Percentiles rank a stretch among this genome's conserved stretches.
phyloP scores from a whole-genome alignment of 164 flowering plant species.

The Piper betle region DNA sequence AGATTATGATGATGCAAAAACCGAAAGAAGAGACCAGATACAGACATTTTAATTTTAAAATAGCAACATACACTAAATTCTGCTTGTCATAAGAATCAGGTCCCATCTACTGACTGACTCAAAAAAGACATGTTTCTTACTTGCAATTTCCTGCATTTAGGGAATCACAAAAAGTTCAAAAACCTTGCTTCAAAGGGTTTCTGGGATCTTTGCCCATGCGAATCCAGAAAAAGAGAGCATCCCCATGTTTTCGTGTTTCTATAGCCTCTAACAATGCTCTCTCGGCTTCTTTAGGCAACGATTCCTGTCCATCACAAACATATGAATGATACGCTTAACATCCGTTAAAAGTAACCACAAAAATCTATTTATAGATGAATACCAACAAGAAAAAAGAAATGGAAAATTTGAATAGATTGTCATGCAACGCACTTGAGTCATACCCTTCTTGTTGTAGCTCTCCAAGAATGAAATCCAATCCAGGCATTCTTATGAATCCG shows the following conservation, averaged over 20 bases:
- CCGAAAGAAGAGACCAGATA: neutral
- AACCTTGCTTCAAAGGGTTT: slow-evolving; percentile 50
- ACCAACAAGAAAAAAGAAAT: neutral
- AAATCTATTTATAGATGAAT: neutral
- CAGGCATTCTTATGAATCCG: slow-evolving; percentile 92
- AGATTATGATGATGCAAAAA: neutral
- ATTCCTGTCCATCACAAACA: slow-evolving; percentile 28
- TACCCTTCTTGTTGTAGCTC: slow-evolving; percentile 81
- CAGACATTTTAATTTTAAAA: neutral
- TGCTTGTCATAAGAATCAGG: neutral
- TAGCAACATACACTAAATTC: neutral
- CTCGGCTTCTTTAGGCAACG: slow-evolving; percentile 63
- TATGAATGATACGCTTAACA: neutral
- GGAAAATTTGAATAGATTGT: neutral
- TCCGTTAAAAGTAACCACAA: neutral
- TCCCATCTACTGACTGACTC: neutral
- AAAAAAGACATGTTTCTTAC: slow-evolving; percentile 20
- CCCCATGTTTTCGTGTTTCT: slow-evolving; percentile 59
- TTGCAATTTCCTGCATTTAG: slow-evolving; percentile 95
- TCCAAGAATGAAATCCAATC: slow-evolving; percentile 99
- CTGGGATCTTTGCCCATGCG: slow-evolving; percentile 76
- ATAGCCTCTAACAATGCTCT: slow-evolving; percentile 49
- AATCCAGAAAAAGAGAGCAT: slow-evolving; percentile 86
- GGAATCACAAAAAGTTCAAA: slow-evolving; percentile 96
- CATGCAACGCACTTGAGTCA: neutral